Evolutionary conservation across 106 monocot species (phyloP), one percentile per base, ranked within the genome.

Genomic region (Apostasia ramifera): DNA sequence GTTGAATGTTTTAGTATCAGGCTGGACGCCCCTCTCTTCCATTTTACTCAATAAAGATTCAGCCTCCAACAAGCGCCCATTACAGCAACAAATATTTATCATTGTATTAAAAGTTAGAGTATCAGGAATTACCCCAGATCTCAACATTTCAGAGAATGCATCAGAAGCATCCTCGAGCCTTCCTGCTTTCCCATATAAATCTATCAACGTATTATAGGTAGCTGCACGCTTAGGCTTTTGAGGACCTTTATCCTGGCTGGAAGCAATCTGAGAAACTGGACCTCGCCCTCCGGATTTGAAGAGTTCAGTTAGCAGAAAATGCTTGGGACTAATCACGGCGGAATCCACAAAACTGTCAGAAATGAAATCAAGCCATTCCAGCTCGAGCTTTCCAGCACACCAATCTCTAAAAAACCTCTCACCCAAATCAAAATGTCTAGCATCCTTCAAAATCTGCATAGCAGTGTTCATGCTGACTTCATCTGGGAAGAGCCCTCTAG

Each of bases 1-100:
- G 69, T 94, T 94, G 78, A 75, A 94, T n/a, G 94, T 90, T 71
- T 86, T 90, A 0, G 79, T 70, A 73, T 94, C 94, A 3, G 86
- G 90, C 1, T 9, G 41, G 43, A 90, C 49, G 40, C 90, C 59
- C 52, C 78, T 84, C 82, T 87, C 84, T 26, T 81, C 80, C 90
- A 94, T 94, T 55, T 83, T 85, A 15, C 13, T 37, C 43, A 94
- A 61, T 63, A 94, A 63, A 47, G 78, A 57, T 72, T 84, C 85
- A 1, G 94, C 89, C 75, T 94, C 89, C 5, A n/a, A 8, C 12
- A 81, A 15, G 71, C 75, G 70, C 50, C 87, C 84, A 72, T 70
- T 45, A 2, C 69, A 69, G 48, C 94, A 82, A 39, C 84, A 90
- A 42, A 90, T 61, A 49, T 85, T 56, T 12, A 94, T 87, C 84